phyloP scores from a whole-genome alignment of 768 basidiomycete species.

The Tricholoma terreum region DNA sequence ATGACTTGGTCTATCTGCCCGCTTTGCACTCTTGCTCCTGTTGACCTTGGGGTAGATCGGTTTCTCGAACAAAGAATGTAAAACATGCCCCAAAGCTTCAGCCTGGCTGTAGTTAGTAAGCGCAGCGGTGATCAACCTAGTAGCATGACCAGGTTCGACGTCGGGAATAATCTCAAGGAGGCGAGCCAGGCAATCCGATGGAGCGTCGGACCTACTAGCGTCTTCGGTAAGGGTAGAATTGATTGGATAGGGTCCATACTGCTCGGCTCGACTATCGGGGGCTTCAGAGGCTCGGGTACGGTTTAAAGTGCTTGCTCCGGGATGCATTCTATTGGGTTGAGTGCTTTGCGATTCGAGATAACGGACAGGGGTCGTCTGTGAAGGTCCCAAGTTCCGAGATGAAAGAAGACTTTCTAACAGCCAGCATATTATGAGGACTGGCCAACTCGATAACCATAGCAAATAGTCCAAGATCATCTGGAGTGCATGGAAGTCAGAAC shows the following conservation, averaged over 20 bases:
- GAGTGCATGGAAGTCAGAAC: not conserved
- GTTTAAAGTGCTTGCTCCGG: not conserved
- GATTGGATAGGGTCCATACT: not conserved
- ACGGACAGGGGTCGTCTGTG: not conserved
- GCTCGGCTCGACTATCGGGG: not conserved
- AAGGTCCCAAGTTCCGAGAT: not conserved
- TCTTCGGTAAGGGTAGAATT: not conserved
- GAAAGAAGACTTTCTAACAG: not conserved
- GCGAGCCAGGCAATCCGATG: not conserved
- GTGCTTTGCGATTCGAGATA: not conserved
- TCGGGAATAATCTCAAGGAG: not conserved
- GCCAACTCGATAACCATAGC: not conserved
- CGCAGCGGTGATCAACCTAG: not conserved
- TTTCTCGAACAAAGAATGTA: not conserved
- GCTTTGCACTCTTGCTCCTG: not conserved
- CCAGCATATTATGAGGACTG: not conserved
- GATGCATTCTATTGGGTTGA: not conserved
- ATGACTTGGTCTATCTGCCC: not conserved
- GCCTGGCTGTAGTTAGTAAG: not conserved
- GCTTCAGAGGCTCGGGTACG: not conserved
- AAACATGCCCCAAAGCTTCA: not conserved
- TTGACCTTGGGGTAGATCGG: not conserved
- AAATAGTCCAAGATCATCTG: not conserved
- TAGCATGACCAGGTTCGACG: not conserved
- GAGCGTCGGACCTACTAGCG: not conserved